Percentiles rank a stretch among this genome's conserved stretches.
These are phyloP conservation scores for Euphrasia arctica DNA, from an alignment of 305 asterid species.

Conservation along the genomic window DNA sequence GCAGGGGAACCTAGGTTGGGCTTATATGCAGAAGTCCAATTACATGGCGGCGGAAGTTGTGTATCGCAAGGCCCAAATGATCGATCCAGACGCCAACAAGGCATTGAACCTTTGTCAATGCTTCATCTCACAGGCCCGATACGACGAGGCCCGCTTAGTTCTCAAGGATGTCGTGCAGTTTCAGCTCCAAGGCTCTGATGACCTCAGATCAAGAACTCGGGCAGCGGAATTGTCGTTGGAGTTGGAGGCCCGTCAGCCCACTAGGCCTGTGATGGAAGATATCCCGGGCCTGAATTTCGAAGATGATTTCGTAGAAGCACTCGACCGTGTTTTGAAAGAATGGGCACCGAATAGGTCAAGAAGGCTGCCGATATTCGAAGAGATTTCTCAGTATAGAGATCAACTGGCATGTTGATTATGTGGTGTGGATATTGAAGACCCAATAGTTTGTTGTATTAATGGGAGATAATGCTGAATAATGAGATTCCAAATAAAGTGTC, in stretches of 20 bases:
- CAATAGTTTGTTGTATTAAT: neutral
- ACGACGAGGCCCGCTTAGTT: slow-evolving; percentile 49
- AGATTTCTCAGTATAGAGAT: slow-evolving; percentile 68
- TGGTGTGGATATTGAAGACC: neutral
- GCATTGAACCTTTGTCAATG: slow-evolving; percentile 74
- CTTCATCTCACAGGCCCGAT: slow-evolving; percentile 56
- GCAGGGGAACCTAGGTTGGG: slow-evolving; percentile 91
- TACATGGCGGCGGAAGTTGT: slow-evolving; percentile 77
- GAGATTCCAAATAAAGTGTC: neutral
- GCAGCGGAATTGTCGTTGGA: slow-evolving; percentile 54
- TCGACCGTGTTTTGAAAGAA: slow-evolving; percentile 48
- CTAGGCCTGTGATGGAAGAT: slow-evolving; percentile 11
- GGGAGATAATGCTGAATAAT: neutral
- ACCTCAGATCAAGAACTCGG: slow-evolving; percentile 44
- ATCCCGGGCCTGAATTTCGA: slow-evolving; percentile 38
- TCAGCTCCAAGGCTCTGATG: slow-evolving; percentile 58
- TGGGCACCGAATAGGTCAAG: slow-evolving; percentile 67
- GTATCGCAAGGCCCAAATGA: slow-evolving; percentile 82
- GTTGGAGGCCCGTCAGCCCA: slow-evolving; percentile 33
- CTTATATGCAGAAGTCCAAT: slow-evolving; percentile 74
- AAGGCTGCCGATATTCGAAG: slow-evolving; percentile 86
- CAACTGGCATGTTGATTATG: slow-evolving; percentile 66
- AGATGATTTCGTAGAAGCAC: slow-evolving; percentile 51
- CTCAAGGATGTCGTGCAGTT: slow-evolving; percentile 51
- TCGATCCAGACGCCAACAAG: slow-evolving; percentile 79